Evolutionary conservation across 306 rosid species (phyloP), one percentile per base, ranked within the genome.

Genomic region (Corylus americana): DNA sequence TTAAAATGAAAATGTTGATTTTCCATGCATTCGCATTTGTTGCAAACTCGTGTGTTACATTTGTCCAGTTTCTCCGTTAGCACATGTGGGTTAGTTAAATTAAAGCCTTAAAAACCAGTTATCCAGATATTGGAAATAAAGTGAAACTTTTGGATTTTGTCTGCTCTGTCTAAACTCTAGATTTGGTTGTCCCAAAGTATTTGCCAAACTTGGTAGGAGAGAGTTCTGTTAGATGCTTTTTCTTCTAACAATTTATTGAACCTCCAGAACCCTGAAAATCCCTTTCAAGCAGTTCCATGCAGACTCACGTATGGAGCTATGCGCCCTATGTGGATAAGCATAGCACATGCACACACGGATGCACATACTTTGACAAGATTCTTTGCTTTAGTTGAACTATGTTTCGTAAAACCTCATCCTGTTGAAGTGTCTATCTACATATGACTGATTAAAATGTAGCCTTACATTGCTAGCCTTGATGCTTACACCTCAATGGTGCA

Each of bases 361-460:
- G 10, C 29, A 63, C 44, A 64, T 64, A 47, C 20, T 2, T 14
- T 64, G 70, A 16, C 51, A 67, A 10, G 51, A 18, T 67, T 67
- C 29, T 39, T 67, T 39, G 29, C 8, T 8, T 11, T 67, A 16
- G 20, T 35, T 31, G 20, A 37, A 18, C 8, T 66, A 13, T 18
- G 20, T 31, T 67, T 37, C 17, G 39, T 67, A 17, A 66, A 37
- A 66, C 71, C 71, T 44, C 12, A 39, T 67, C 27, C 22, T 67
- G 29, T 39, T 67, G 71, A 67, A 67, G 1, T 14, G 50, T 67
- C 71, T 67, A 50, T 67, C 71, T 58, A 67, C 8, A 67, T 42
- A 42, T n/a, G 20, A 67, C 72, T n/a, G 12, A 67, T 42, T 39
- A 17, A 67, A 67, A 67, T 67, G 17, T 44, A 39, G 47, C 42